Base-by-base conservation (phyloP, 164 flowering plant genomes). In the Aristolochia contorta region DNA sequence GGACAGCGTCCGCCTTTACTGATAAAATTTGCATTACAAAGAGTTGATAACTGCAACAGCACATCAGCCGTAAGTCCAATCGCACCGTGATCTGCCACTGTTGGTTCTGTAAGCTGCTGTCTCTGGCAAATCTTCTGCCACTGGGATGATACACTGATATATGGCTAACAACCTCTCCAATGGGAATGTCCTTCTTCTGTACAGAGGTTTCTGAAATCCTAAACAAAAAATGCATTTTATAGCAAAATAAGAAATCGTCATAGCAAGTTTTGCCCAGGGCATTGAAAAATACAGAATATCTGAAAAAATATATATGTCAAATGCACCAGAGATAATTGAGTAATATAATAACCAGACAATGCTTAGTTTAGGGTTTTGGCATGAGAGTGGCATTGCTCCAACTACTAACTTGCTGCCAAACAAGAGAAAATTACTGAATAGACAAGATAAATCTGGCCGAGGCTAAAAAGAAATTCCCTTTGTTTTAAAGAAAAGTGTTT, bases 131-230 rank as follows among this genome's bases (percentile, higher is more conserved):
- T 48, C 69, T 65, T 86, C 91, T 63, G 68, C 79, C 63, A 79
- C 83, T n/a, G 91, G 84, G 43, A 83, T 72, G 65, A 90, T 77
- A 57, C 97, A 94, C 75, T 91, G 96, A 71, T 77, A 91, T 72
- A 94, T 89, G 62, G 99, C 99, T 48, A 94, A 73, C 61, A 94
- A 69, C 66, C 97, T 85, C 72, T 91, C 99, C 67, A 94, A 63
- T 5, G 96, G 91, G 59, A 94, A 91, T 65, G 87, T 85, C 99
- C 77, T 85, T 82, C 67, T 76, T 53, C 66, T 83, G 85, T 69
- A 65, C 65, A 50, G 86, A 66, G 67, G 79, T 85, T 62, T 77
- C 82, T 16, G 91, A 83, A 54, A 59, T 65, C 95, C 97, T 91
- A 58, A 41, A 21, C 13, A 21, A 18, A 12, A 21, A 19, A 16